These are phyloP conservation scores for Colletotrichum sp. DNA, from an alignment of 2,329 filamentous ascomycete species.

Conservation along the genomic window DNA sequence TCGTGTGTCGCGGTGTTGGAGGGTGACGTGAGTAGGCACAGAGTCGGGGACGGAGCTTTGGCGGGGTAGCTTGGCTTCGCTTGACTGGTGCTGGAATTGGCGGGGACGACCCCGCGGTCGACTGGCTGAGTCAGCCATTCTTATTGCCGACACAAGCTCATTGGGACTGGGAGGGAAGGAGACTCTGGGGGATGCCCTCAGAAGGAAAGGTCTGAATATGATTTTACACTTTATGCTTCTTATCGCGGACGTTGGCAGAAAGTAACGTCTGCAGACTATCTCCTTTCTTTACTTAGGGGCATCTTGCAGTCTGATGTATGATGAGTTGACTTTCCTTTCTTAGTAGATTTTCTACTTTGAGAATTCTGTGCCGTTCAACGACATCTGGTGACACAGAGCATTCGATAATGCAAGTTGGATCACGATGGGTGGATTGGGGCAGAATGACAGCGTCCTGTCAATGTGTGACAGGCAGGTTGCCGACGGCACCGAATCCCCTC, in stretches of 20 bases:
- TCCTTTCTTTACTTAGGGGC: not conserved
- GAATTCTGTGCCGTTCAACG: not conserved
- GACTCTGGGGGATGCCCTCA: not conserved
- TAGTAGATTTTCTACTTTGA: not conserved
- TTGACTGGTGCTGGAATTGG: not conserved
- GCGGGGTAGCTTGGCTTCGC: not conserved
- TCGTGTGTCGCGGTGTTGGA: not conserved
- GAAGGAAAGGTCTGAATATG: not conserved
- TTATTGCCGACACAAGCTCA: not conserved
- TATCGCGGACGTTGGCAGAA: not conserved
- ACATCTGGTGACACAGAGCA: not conserved
- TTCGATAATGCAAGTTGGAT: not conserved
- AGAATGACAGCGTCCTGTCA: not conserved
- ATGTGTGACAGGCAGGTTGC: not conserved
- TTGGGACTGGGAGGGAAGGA: not conserved
- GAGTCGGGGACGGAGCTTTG: not conserved
- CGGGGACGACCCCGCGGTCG: not conserved
- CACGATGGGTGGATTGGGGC: fast-evolving
- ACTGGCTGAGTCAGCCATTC: not conserved
- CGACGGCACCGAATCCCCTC: not conserved
- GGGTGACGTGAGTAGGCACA: not conserved
- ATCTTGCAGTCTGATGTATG: not conserved
- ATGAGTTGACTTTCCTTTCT: not conserved
- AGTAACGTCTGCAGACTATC: not conserved
- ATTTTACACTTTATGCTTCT: not conserved